Conservation (phyloP, 768 basidiomycete species). For the Trametes gibbosa region DNA sequence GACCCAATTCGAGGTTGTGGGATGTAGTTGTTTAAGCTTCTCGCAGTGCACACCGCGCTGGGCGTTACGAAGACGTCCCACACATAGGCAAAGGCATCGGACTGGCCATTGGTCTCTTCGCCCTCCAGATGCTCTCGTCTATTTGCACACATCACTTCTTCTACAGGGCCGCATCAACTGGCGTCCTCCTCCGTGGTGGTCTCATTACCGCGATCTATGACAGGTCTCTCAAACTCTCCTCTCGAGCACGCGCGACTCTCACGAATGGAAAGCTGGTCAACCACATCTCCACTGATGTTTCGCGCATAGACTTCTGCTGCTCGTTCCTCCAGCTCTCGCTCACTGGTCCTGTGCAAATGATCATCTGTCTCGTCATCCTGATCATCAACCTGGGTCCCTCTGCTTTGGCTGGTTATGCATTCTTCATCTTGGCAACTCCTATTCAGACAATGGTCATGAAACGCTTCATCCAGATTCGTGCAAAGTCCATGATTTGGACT, state of each 20-base stretch:
- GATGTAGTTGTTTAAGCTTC: neutral
- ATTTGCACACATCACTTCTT: constrained; percentile 81
- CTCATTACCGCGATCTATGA: constrained; percentile 86
- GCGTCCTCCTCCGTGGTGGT: constrained; percentile 79
- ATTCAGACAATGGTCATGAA: constrained; percentile 74
- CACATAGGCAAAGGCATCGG: constrained; percentile 64
- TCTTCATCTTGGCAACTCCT: constrained; percentile 72
- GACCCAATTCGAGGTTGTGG: neutral
- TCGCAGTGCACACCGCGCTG: constrained; percentile 25
- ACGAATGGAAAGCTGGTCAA: constrained; percentile 90
- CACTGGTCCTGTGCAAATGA: constrained; percentile 74
- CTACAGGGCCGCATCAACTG: constrained; percentile 68
- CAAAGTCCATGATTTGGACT: constrained; percentile 82
- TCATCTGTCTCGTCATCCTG: constrained; percentile 73
- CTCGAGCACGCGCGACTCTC: constrained; percentile 74
- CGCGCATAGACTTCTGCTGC: constrained; percentile 85
- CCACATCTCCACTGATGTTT: constrained; percentile 91
- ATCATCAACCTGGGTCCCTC: constrained; percentile 67
- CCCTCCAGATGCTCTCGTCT: constrained; percentile 64
- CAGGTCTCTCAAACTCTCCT: constrained; percentile 70
- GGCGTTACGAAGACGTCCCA: constrained; percentile 32
- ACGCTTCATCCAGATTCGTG: constrained; percentile 61
- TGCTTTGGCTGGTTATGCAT: constrained; percentile 52
- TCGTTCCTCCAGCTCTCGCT: constrained; percentile 81
- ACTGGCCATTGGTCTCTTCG: constrained; percentile 65